Evolutionary conservation across 441 rosid genomes (phyloP), one percentile per base, ranked within the genome.

Genomic region (Adansonia grandidieri): DNA sequence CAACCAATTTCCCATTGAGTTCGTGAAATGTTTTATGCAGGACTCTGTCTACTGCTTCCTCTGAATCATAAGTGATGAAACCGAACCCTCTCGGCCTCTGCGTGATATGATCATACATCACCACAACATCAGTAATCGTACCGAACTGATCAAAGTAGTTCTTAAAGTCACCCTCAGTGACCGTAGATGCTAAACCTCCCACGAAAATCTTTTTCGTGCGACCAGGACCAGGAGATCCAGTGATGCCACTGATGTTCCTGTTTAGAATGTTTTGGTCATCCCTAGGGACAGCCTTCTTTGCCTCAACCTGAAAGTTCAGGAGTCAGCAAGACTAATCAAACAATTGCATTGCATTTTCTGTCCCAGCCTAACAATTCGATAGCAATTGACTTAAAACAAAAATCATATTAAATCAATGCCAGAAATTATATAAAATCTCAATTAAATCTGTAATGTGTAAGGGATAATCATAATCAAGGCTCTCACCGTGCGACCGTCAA

Each of bases 81-180:
- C 94, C 94, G 71, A 91, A 91, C 61, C 92, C 95, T 84, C 95
- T 84, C 66, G 92, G 95, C 82, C 92, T 84, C 75, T 86, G 92
- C 11, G 95, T 91, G 62, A 88, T 91, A 82, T 89, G 95, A 81
- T 91, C 92, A 69, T 91, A 89, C 92, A 89, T 91, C 22, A 91
- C 95, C 54, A 91, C 90, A 78, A 91, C 95, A 78, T 91, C 92
- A 47, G 91, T 84, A 74, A 87, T 88, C 14, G 79, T 84, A 80
- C 94, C 94, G 37, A 91, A 91, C 82, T 88, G 91, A 82, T 91
- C 92, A 80, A 89, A 91, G 86, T 91, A 91, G 84, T 77, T 87
- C 86, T 89, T 91, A 78, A 91, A 91, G 79, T 91, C 92, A 0
- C 85, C 83, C 82, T 91, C 92, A 0, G 92, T 91, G 64, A 91